Evolutionary conservation across 2,329 filamentous ascomycete species (phyloP).

Genomic region (Botrytis tulipae): DNA sequence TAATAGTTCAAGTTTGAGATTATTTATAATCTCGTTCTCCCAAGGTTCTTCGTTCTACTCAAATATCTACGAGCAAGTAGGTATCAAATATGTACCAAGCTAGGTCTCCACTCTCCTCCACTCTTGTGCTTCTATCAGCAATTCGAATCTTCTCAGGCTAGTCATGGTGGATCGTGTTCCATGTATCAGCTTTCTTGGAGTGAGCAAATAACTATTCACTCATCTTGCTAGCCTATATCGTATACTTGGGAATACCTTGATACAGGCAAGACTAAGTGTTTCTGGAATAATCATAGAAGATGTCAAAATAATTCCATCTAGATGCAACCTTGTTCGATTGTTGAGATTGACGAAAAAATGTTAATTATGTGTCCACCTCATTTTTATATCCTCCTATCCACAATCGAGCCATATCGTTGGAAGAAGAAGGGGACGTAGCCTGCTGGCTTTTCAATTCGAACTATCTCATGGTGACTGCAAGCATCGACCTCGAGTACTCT

Average conservation of each 20-base stretch:
- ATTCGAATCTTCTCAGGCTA: background rate
- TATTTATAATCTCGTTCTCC: background rate
- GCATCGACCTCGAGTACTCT: conserved; percentile 4
- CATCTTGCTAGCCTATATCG: background rate
- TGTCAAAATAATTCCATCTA: conserved; percentile 3
- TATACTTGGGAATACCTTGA: background rate
- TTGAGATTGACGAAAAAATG: conserved; percentile 15
- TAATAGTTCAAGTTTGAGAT: background rate
- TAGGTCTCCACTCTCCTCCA: background rate
- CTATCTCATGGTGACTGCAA: background rate
- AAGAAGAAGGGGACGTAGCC: background rate
- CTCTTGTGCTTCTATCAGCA: background rate
- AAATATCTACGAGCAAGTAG: too few relatives aligned
- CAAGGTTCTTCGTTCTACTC: background rate
- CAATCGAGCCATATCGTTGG: background rate
- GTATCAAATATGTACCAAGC: background rate
- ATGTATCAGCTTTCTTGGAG: background rate
- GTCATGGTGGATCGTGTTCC: background rate
- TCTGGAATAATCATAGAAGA: conserved; percentile 12
- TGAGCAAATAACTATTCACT: background rate
- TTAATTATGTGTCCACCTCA: background rate
- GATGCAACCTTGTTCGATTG: conserved; percentile 1
- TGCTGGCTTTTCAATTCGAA: background rate
- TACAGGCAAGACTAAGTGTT: background rate
- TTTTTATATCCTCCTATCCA: background rate